Conservation (phyloP, 257 asterid species). For the Gentiana dahurica region DNA sequence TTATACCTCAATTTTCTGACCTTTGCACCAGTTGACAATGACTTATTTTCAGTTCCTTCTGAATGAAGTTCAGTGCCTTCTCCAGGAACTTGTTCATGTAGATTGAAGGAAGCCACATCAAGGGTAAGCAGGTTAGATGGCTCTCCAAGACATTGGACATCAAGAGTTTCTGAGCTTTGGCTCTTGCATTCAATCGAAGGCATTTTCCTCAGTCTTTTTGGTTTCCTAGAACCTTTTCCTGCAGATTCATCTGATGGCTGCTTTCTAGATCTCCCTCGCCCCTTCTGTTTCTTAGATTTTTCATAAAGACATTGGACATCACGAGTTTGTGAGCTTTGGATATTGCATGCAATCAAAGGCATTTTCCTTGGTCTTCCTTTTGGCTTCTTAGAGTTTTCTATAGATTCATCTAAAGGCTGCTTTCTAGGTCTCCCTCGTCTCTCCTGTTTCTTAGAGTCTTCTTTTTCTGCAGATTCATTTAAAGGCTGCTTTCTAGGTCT, state of each 20-base stretch:
- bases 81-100: slow-evolving; percentile 4
- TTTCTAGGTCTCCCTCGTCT: slow-evolving; percentile 37
- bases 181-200: slow-evolving; percentile 15
- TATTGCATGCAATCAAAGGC: slow-evolving; percentile 14
- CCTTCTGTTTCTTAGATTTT: slow-evolving; percentile 13
- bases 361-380: slow-evolving; percentile 43
- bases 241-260: slow-evolving; percentile 10
- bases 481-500: slow-evolving; percentile 40
- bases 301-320: slow-evolving; percentile 15
- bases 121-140: slow-evolving; percentile 6
- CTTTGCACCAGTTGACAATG: slow-evolving; percentile 16
- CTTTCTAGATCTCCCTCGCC: slow-evolving; percentile 35
- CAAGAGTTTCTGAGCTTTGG: slow-evolving; percentile 16
- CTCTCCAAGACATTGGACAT: slow-evolving; percentile 13
- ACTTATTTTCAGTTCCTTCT: neutral
- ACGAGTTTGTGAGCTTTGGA: slow-evolving; percentile 13
- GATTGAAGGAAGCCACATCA: slow-evolving; percentile 10
- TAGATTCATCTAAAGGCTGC: slow-evolving; percentile 10
- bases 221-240: slow-evolving; percentile 9
- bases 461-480: slow-evolving; percentile 20
- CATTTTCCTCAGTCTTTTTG: slow-evolving; percentile 38
- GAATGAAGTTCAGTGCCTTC: slow-evolving; percentile 6
- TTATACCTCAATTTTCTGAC: slow-evolving; percentile 19
- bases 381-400: slow-evolving; percentile 13
- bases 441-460: slow-evolving; percentile 13